Base-by-base conservation (phyloP, 768 basidiomycete species). In the Leccinum aurantiacum region DNA sequence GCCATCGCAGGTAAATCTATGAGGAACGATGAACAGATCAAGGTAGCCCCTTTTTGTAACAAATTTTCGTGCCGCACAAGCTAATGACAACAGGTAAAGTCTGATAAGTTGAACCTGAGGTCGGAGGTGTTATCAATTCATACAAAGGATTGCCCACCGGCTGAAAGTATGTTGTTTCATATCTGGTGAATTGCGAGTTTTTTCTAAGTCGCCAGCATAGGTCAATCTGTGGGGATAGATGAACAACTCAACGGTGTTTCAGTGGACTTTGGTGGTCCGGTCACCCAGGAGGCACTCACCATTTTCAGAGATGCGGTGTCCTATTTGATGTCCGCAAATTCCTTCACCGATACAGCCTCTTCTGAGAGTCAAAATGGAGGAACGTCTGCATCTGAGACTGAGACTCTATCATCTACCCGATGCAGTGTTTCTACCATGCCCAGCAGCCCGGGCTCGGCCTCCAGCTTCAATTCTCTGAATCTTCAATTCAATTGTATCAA, bases 71-170 rank as follows among this genome's bases (percentile, higher is more conserved):
- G 8, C 2, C 15, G 1, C 14, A 4, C 4, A 15, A n/a, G 35
- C 51, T 60, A 5, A 51, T 19, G 6, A 27, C 4, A 15, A 2
- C 31, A 56, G 54, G n/a, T 46, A 8, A 63, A 53, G 9, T 63
- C 61, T 17, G 61, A 53, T 3, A 29, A n/a, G 6, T 53, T 58
- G 27, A 59, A 48, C 25, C 25, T 25, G 22, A 63, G 54, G 25
- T 25, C 25, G 25, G 4, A 25, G 1, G 0, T 58, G 2, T 5
- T 63, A 11, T 63, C 60, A 6, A 38, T 41, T 2, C 27, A 14
- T 10, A 8, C 44, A 4, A n/a, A 11, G 1, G 15, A 63, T 9
- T 14, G 62, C 17, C 19, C 24, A 13, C 54, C 50, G 8, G 44
- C 53, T 11, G 51, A 56, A 35, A 25, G 60, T 61, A 59, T 25